These are phyloP conservation scores for Scenedesmus sp. DNA, from an alignment of 163 green algal genomes.

Conservation along the genomic window DNA sequence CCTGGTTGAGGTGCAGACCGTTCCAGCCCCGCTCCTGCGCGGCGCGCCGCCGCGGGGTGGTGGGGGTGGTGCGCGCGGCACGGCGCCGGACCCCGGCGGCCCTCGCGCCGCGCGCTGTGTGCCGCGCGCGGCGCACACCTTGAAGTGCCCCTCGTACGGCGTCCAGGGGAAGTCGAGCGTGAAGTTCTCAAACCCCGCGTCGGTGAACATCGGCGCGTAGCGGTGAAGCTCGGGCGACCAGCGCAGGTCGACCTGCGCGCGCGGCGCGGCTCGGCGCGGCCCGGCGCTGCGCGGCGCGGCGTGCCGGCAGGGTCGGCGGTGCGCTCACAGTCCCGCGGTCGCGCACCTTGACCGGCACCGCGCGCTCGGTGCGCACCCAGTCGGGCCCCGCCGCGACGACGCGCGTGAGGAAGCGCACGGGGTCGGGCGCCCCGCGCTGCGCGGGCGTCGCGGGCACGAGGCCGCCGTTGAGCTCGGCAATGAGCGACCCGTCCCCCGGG, in stretches of 20 bases:
- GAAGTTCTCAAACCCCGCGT: constrained; percentile 32
- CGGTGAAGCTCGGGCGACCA: constrained; percentile 42
- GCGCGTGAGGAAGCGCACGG: constrained; percentile 24
- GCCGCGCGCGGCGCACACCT: not conserved
- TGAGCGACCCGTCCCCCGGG: constrained; percentile 36
- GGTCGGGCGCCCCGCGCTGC: constrained; percentile 10
- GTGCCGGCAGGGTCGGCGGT: no score
- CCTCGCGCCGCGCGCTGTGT: not conserved
- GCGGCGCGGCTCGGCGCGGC: no score
- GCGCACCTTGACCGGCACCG: constrained; percentile 28
- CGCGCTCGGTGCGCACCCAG: constrained; percentile 30
- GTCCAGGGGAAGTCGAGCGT: constrained; percentile 40
- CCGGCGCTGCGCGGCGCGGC: no score
- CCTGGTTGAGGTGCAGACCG: constrained; percentile 43
- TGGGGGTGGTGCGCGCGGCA: not conserved
- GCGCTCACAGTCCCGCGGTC: no score
- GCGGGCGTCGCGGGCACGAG: constrained; percentile 2
- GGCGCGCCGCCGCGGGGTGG: no score
- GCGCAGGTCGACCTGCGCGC: constrained; percentile 11
- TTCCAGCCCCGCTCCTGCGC: constrained; percentile 38
- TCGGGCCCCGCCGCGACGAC: constrained; percentile 29
- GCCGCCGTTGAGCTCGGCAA: constrained; percentile 27
- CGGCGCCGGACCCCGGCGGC: not conserved
- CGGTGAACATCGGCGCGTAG: constrained; percentile 36
- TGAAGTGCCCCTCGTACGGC: constrained; percentile 37